These are phyloP conservation scores for Agaricus subrufescens DNA, from an alignment of 768 basidiomycete species.

Conservation along the genomic window DNA sequence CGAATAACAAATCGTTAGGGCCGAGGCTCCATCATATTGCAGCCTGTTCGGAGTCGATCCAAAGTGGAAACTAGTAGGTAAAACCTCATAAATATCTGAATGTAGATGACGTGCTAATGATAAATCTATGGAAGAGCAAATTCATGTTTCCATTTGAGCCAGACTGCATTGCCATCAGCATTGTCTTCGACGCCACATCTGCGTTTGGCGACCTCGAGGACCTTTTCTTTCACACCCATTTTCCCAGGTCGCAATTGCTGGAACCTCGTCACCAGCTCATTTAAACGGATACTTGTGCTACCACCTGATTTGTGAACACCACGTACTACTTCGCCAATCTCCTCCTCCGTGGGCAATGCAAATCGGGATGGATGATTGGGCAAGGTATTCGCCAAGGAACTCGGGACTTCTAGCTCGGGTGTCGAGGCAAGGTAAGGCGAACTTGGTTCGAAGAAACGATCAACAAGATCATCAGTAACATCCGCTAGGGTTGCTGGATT, in stretches of 20 bases:
- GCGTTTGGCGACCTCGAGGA: conserved; percentile 70
- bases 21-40: too few relatives aligned
- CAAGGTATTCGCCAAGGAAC: conserved; percentile 21
- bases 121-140: background rate
- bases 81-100: background rate
- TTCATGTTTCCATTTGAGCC: conserved; percentile 55
- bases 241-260: conserved; percentile 43
- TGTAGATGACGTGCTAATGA: background rate
- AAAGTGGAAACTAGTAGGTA: too few relatives aligned
- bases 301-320: conserved; percentile 62
- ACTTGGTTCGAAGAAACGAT: conserved; percentile 60
- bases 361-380: conserved; percentile 32
- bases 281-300: conserved; percentile 51
- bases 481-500: conserved; percentile 57
- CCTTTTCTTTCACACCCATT: conserved; percentile 68
- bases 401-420: conserved; percentile 40
- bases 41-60: too few relatives aligned
- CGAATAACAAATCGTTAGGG: background rate
- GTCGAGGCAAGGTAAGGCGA: conserved; percentile 43
- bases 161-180: conserved; percentile 52
- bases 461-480: conserved; percentile 52
- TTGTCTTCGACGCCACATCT: conserved; percentile 59
- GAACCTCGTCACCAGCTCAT: conserved; percentile 61
- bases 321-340: conserved; percentile 62
- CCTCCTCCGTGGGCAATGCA: conserved; percentile 74